phyloP scores from a whole-genome alignment of 2,329 filamentous ascomycete species.

The Knufia fluminis region DNA sequence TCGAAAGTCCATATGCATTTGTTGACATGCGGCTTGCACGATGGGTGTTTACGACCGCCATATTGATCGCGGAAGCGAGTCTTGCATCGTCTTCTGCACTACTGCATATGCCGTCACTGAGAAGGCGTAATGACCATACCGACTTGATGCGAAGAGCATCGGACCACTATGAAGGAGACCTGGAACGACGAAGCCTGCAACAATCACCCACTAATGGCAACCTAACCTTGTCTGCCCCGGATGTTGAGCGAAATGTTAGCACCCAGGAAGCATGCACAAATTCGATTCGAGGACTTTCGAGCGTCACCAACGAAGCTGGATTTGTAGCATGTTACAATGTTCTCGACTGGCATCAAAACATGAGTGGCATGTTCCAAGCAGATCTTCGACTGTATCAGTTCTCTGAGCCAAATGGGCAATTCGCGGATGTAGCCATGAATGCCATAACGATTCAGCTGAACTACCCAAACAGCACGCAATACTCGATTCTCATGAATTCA shows the following conservation, averaged over 20 bases:
- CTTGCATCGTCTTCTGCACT: conserved; percentile 3
- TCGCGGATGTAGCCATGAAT: conserved; percentile 32
- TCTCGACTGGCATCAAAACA: conserved; percentile 54
- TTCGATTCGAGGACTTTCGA: conserved; percentile 46
- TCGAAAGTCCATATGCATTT: not conserved
- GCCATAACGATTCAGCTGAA: conserved; percentile 25
- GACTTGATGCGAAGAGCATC: conserved; percentile 1
- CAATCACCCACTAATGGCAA: conserved; percentile 1
- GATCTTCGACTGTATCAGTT: conserved; percentile 68
- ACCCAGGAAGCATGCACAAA: conserved; percentile 52
- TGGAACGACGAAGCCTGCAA: conserved; percentile 8
- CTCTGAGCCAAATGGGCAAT: conserved; percentile 45
- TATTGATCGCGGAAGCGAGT: conserved; percentile 2
- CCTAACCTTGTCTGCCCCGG: conserved; percentile 3
- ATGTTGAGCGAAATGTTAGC: conserved; percentile 23
- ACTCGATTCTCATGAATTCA: conserved; percentile 16
- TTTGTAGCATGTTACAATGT: conserved; percentile 78
- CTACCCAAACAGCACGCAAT: conserved; percentile 20
- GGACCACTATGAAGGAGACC: conserved; percentile 2
- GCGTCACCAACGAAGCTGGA: conserved; percentile 61
- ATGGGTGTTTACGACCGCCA: not conserved
- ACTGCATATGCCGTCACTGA: not conserved
- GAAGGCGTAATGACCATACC: not conserved
- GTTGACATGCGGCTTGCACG: not conserved
- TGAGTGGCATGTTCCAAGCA: conserved; percentile 62